Evolutionary conservation across 768 basidiomycete genomes (phyloP).

Genomic region (Hysterangium stoloniferum): DNA sequence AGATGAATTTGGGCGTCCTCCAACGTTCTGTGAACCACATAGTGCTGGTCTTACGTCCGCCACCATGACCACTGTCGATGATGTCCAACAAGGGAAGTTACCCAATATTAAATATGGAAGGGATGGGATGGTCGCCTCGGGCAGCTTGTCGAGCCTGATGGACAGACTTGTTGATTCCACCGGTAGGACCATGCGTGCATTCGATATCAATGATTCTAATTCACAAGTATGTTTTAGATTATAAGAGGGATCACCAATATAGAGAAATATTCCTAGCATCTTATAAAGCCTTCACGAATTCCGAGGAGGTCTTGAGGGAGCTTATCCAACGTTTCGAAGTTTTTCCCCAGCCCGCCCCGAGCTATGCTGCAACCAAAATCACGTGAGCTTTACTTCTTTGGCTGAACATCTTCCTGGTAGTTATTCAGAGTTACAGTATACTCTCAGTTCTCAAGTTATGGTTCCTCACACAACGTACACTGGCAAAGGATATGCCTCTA

Average conservation of each 20-base stretch:
- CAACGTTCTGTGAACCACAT: no score
- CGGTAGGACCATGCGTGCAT: conserved; percentile 5
- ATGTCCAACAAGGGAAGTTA: no score
- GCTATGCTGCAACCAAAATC: neutral
- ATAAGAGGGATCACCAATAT: conserved; percentile 29
- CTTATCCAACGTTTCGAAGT: conserved; percentile 34
- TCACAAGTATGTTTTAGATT: conserved; percentile 21
- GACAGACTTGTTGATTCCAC: conserved; percentile 32
- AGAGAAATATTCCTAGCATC: conserved; percentile 35
- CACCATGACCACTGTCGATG: no score
- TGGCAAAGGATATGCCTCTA: neutral
- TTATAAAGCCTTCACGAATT: conserved; percentile 35
- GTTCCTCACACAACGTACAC: neutral
- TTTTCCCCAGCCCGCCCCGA: conserved; percentile 8
- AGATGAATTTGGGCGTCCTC: no score
- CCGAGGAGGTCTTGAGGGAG: conserved; percentile 31
- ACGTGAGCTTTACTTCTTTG: neutral
- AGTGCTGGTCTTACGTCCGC: no score
- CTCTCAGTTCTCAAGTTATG: conserved; percentile 4
- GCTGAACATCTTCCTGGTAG: neutral
- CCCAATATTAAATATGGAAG: conserved; percentile 1
- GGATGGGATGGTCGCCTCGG: conserved; percentile 29
- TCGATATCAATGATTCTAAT: neutral
- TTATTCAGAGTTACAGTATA: neutral
- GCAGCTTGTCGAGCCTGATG: conserved; percentile 36